phyloP scores from a whole-genome alignment of 352 stramenopile species.

The Elongisporangium anandrum region DNA sequence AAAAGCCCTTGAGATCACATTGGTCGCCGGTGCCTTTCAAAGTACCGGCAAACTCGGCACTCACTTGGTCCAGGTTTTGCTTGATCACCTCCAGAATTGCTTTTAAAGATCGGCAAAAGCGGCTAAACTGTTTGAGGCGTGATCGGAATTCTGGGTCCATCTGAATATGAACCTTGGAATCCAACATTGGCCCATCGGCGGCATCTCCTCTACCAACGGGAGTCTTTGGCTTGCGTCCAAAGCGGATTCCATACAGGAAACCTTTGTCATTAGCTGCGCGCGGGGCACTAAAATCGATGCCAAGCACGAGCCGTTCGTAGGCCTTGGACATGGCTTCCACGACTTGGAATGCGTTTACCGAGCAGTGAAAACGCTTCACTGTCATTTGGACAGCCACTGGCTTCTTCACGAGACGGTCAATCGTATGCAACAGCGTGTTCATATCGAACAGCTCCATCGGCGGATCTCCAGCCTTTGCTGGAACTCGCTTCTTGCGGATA shows the following conservation, averaged over 20 bases:
- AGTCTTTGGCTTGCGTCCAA: constrained; percentile 45
- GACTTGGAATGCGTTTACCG: constrained; percentile 46
- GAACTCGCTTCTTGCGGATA: constrained; percentile 45
- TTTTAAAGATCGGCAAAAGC: constrained; percentile 49
- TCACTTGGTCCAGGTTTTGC: constrained; percentile 53
- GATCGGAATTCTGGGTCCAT: constrained; percentile 26
- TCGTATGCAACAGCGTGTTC: constrained; percentile 44
- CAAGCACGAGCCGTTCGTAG: constrained; percentile 58
- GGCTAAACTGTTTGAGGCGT: constrained; percentile 50
- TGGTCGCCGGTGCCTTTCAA: constrained; percentile 45
- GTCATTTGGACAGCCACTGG: constrained; percentile 38
- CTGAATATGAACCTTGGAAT: constrained; percentile 5
- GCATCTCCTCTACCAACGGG: constrained; percentile 4
- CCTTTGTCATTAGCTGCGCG: constrained; percentile 27
- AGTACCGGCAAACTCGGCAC: constrained; percentile 37
- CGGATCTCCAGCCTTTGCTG: constrained; percentile 1
- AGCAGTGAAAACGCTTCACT: constrained; percentile 54
- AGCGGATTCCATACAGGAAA: constrained; percentile 69
- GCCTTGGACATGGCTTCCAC: constrained; percentile 56
- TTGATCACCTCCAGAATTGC: constrained; percentile 48
- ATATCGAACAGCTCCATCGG: constrained; percentile 62
- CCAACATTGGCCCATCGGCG: constrained; percentile 15
- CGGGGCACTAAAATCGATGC: constrained; percentile 59
- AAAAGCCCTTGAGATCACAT: constrained; percentile 50
- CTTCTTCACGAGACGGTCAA: constrained; percentile 46